Conservation (phyloP, 2,329 filamentous ascomycete species). For the Epichloe sylvatica region DNA sequence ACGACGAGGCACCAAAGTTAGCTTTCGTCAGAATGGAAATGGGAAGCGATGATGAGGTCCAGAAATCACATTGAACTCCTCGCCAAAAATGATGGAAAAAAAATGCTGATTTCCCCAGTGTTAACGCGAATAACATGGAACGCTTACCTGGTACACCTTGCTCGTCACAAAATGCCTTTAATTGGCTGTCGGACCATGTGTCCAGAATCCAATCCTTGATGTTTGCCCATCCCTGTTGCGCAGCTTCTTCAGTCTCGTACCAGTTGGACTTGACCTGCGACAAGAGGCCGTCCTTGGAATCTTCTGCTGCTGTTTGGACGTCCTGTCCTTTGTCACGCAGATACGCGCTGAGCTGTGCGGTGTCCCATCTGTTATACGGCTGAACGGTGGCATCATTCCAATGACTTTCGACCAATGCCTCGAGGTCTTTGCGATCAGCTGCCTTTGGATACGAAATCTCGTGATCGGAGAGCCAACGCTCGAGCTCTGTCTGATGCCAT, state of each 20-base stretch:
- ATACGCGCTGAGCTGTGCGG: slow-evolving; percentile 52
- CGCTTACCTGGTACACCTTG: slow-evolving; percentile 58
- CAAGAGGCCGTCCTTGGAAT: slow-evolving; percentile 55
- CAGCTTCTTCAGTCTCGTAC: slow-evolving; percentile 67
- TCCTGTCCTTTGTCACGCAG: slow-evolving; percentile 58
- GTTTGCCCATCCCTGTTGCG: slow-evolving; percentile 54
- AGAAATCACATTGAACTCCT: no score
- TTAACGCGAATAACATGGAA: neutral
- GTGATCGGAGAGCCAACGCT: slow-evolving; percentile 90
- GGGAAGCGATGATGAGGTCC: neutral
- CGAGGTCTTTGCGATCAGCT: slow-evolving; percentile 87
- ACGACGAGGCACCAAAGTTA: neutral
- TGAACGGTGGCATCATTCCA: slow-evolving; percentile 67
- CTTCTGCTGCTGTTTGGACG: slow-evolving; percentile 49
- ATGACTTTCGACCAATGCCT: slow-evolving; percentile 75
- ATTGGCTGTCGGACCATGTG: slow-evolving; percentile 83
- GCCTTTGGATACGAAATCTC: slow-evolving; percentile 81
- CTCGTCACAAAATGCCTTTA: slow-evolving; percentile 86
- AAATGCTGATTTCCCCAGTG: no score
- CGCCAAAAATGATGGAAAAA: no score
- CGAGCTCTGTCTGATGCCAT: slow-evolving; percentile 96
- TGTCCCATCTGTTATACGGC: slow-evolving; percentile 68
- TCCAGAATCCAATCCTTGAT: slow-evolving; percentile 90
- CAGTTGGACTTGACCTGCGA: slow-evolving; percentile 57
- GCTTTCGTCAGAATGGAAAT: neutral